Evolutionary conservation across 768 basidiomycete species (phyloP).

Genomic region (Pisolithus sp.): DNA sequence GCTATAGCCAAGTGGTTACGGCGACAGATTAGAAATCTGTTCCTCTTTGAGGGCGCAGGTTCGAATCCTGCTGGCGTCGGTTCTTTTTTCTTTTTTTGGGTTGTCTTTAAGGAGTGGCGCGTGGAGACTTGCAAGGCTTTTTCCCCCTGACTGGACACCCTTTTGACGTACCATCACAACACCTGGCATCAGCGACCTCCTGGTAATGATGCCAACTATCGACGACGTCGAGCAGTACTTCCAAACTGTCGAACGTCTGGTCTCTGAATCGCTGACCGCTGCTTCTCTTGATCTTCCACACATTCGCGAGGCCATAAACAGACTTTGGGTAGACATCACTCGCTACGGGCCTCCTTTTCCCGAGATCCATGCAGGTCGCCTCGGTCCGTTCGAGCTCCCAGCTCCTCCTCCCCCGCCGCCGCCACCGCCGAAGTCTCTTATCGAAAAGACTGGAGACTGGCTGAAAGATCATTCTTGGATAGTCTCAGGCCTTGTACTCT

Average conservation of each 20-base stretch:
- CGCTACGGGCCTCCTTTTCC: slow-evolving; percentile 65
- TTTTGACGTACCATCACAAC: slow-evolving; percentile 1
- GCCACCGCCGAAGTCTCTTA: slow-evolving; percentile 39
- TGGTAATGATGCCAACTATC: slow-evolving; percentile 34
- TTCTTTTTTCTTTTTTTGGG: slow-evolving; percentile 8
- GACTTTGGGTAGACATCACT: slow-evolving; percentile 72
- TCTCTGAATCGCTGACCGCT: slow-evolving; percentile 49
- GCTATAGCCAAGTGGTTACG: slow-evolving; percentile 79
- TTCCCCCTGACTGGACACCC: not conserved
- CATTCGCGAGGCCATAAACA: slow-evolving; percentile 58
- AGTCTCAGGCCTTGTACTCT: slow-evolving; percentile 45
- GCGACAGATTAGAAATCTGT: slow-evolving; percentile 76
- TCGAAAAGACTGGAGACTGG: slow-evolving; percentile 47
- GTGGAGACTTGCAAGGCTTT: not conserved
- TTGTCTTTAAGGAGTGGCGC: not conserved
- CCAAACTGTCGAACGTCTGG: slow-evolving; percentile 54
- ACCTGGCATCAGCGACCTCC: not conserved
- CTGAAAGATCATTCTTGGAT: slow-evolving; percentile 55
- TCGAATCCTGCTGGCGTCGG: slow-evolving; percentile 63
- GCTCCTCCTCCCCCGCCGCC: slow-evolving; percentile 56
- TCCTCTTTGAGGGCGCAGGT: slow-evolving; percentile 67
- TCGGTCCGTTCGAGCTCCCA: slow-evolving; percentile 70
- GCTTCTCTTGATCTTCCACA: slow-evolving; percentile 57
- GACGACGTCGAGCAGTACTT: slow-evolving; percentile 71
- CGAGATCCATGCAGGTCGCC: slow-evolving; percentile 54